Evolutionary conservation across 805 yeast species (phyloP).

Genomic region (Ogataea kodamae): DNA sequence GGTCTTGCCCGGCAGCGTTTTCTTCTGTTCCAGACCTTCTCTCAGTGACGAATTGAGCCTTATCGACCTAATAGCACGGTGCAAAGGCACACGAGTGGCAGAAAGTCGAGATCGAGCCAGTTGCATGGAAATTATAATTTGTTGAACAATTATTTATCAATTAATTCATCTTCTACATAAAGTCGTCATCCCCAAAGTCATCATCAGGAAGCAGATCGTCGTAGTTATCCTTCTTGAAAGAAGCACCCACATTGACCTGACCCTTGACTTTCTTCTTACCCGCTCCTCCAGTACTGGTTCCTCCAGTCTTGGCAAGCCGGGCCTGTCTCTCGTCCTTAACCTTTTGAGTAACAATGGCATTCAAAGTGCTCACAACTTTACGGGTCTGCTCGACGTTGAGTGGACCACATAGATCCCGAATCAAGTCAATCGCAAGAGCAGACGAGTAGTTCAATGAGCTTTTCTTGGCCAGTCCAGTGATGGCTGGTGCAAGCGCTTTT

Average conservation of each 20-base stretch:
- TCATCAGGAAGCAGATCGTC: slow-evolving; percentile 47
- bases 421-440: slow-evolving; percentile 74
- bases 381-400: slow-evolving; percentile 76
- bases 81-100: too few species aligned
- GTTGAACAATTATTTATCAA: slow-evolving; percentile 1
- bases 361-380: slow-evolving; percentile 81
- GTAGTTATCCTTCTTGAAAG: slow-evolving; percentile 61
- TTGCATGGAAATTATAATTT: too few species aligned
- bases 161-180: slow-evolving; percentile 65
- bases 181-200: slow-evolving; percentile 76
- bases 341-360: slow-evolving; percentile 77
- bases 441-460: slow-evolving; percentile 69
- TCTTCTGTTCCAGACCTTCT: too few species aligned
- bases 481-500: slow-evolving; percentile 61
- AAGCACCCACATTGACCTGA: slow-evolving; percentile 58
- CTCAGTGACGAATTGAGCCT: slow-evolving; percentile 4
- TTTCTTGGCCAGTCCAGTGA: slow-evolving; percentile 57
- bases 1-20: too few species aligned
- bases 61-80: too few species aligned
- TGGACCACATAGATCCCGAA: slow-evolving; percentile 82
- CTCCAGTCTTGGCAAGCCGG: slow-evolving; percentile 76
- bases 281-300: slow-evolving; percentile 87
- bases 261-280: slow-evolving; percentile 93
- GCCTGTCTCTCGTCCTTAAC: slow-evolving; percentile 87
- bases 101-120: too few species aligned